A percentile compares a stretch with the other conserved stretches of the same genome.
These are phyloP conservation scores for Lipomyces chichibuensis DNA, from an alignment of 805 yeast species.

Conservation along the genomic window DNA sequence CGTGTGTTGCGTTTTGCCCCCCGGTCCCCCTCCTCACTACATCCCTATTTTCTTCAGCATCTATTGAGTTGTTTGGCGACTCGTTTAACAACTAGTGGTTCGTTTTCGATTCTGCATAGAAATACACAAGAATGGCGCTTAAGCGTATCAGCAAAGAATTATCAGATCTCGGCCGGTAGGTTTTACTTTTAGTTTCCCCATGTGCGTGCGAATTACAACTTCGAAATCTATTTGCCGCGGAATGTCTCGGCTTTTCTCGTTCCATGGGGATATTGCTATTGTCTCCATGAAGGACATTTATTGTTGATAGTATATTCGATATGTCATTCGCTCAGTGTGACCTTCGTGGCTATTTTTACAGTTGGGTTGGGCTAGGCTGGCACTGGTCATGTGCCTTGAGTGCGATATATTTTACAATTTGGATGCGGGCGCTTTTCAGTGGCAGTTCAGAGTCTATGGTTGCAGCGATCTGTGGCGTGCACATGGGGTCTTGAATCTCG, in stretches of 20 bases:
- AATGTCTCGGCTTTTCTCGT: not conserved
- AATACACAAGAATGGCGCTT: conserved; percentile 60
- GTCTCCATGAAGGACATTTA: not conserved
- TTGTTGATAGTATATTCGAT: not conserved
- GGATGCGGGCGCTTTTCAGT: not conserved
- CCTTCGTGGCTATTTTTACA: not conserved
- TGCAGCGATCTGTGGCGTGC: not conserved
- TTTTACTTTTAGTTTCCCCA: conserved; percentile 37
- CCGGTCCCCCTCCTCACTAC: not conserved
- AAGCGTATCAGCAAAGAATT: conserved; percentile 97
- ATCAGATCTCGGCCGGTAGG: conserved; percentile 90
- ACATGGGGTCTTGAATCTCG: not conserved
- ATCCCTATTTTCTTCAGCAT: not conserved
- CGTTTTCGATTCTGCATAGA: not conserved
- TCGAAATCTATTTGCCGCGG: not conserved
- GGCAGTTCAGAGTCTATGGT: not conserved
- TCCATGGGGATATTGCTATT: not conserved
- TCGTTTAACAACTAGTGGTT: not conserved
- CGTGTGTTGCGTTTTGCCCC: conserved; percentile 2
- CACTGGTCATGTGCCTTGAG: not conserved
- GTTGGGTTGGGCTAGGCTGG: not conserved
- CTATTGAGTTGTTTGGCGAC: not conserved
- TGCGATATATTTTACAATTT: not conserved
- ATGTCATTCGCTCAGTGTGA: not conserved
- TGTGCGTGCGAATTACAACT: not conserved